These are phyloP conservation scores for Penicillium waksmanii DNA, from an alignment of 495 filamentous ascomycete genomes.

Conservation along the genomic window DNA sequence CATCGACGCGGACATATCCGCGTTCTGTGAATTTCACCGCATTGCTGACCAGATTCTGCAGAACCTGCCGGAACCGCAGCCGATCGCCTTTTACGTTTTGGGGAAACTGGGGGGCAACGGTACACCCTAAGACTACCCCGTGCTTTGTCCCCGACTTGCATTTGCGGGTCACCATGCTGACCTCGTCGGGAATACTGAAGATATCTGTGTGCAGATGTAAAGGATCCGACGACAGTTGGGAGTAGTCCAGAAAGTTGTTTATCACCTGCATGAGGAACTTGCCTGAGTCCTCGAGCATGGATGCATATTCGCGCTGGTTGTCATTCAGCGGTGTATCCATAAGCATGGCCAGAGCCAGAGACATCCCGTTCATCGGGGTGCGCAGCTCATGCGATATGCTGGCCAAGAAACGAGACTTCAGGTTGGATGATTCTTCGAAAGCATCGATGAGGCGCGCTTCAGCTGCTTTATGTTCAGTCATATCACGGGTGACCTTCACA, in stretches of 20 bases:
- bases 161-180: too few species aligned
- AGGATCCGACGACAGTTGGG: conserved; percentile 87
- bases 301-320: conserved; percentile 74
- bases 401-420: conserved; percentile 70
- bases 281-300: conserved; percentile 78
- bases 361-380: conserved; percentile 75
- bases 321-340: conserved; percentile 65
- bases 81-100: conserved; percentile 64
- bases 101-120: too few species aligned
- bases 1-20: conserved; percentile 62
- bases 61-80: conserved; percentile 75
- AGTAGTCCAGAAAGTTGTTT: conserved; percentile 88
- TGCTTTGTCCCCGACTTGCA: too few species aligned
- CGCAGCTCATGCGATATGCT: conserved; percentile 92
- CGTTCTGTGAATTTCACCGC: conserved; percentile 84
- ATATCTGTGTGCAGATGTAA: conserved; percentile 47
- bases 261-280: conserved; percentile 84
- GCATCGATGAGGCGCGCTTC: conserved; percentile 61
- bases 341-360: conserved; percentile 72
- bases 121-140: too few species aligned
- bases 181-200: too few species aligned
- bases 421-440: conserved; percentile 65
- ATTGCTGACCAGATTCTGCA: conserved; percentile 85
- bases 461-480: conserved; percentile 63
- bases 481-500: conserved; percentile 65